Evolutionary conservation across 2,329 filamentous ascomycete species (phyloP).

Genomic region (Monosporascus cannonballus): DNA sequence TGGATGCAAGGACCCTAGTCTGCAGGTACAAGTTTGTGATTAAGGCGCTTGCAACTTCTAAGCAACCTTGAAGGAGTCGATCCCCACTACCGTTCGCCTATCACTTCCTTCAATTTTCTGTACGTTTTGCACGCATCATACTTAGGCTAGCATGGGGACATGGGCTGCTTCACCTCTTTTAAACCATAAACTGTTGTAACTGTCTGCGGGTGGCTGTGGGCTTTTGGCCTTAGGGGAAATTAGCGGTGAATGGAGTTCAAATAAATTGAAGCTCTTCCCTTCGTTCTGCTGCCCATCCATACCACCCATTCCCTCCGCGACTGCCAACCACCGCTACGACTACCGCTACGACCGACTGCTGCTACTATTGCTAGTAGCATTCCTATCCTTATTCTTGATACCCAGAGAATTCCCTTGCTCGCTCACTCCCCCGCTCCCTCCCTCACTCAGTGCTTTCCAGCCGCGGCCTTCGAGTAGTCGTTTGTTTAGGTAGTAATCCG

Average conservation of each 20-base stretch:
- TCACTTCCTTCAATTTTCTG: too few species aligned
- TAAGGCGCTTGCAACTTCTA: too few species aligned
- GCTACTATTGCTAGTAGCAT: background rate
- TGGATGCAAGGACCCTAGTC: too few species aligned
- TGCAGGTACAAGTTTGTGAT: too few species aligned
- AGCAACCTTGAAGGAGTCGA: too few species aligned
- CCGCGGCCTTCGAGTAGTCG: slow-evolving; percentile 1
- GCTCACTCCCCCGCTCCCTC: background rate
- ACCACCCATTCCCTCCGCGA: background rate
- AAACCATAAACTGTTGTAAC: background rate
- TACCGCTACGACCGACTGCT: background rate
- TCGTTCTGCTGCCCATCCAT: background rate
- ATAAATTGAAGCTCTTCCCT: background rate
- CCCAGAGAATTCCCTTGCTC: background rate
- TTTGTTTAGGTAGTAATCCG: slow-evolving; percentile 10
- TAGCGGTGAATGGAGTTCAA: background rate
- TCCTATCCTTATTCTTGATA: background rate
- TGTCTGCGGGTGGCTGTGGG: background rate
- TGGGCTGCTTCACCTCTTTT: too few species aligned
- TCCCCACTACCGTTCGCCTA: too few species aligned
- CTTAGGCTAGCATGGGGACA: too few species aligned
- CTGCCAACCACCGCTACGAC: background rate
- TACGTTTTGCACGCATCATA: too few species aligned
- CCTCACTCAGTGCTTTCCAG: slow-evolving; percentile 1
- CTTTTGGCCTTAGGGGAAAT: background rate